A percentile compares a stretch with the other conserved stretches of the same genome.
Conservation (phyloP, 805 yeast species). For the Lachancea quebecensis region DNA sequence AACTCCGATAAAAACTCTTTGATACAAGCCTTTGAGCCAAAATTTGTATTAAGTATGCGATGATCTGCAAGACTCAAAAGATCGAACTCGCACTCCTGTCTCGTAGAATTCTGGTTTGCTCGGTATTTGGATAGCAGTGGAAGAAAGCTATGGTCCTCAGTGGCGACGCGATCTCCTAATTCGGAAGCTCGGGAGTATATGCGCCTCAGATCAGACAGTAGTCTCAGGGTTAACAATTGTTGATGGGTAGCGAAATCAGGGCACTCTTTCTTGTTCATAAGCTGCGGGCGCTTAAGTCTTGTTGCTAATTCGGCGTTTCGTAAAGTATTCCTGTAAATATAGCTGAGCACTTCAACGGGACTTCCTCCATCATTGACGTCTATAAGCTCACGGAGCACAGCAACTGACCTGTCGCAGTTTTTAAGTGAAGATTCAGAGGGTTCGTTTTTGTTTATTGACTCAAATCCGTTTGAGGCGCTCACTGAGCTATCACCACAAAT, state of each 20-base stretch:
- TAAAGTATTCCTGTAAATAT: constrained; percentile 47
- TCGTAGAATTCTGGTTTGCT: too few species aligned
- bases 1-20: not conserved
- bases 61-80: too few species aligned
- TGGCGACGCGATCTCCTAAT: not conserved
- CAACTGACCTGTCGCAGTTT: constrained; percentile 13
- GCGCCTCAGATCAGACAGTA: constrained; percentile 34
- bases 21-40: not conserved
- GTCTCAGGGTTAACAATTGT: constrained; percentile 50
- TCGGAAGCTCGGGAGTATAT: not conserved
- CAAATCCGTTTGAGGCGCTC: not conserved
- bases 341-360: constrained; percentile 22
- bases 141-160: not conserved
- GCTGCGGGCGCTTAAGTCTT: not conserved
- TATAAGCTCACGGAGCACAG: constrained; percentile 15
- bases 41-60: too few species aligned
- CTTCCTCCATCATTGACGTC: constrained; percentile 3
- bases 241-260: constrained; percentile 52
- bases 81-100: too few species aligned
- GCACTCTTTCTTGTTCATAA: not conserved
- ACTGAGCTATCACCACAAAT: not conserved
- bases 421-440: not conserved
- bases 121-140: not conserved
- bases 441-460: not conserved
- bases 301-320: constrained; percentile 59